Base-by-base conservation (phyloP, 2,329 filamentous ascomycete species). In the Penicillium nordicum region DNA sequence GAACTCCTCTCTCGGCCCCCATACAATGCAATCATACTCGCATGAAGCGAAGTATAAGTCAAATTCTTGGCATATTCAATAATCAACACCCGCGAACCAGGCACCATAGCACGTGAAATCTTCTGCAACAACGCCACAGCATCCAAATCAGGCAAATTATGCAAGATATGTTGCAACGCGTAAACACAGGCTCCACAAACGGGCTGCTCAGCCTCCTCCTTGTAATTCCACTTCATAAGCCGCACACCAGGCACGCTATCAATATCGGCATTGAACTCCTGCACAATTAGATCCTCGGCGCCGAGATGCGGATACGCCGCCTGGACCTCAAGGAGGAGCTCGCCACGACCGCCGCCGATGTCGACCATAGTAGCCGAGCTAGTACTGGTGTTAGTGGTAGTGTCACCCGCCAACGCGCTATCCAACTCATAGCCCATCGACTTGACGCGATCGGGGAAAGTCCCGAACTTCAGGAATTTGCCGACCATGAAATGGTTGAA, bases 401-500 rank as follows among this genome's bases (percentile, higher is more conserved):
- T 16, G 16, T 8, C 29, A 48, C 46, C 16, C 3, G 34, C 57
- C 1, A 73, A 54, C 0, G 65, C 67, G 1, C 57, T 44, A 10
- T 65, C 64, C 2, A 75, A 56, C 42, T 74, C 65, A 55, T 75
- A 75, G 1, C 71, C 72, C 12, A 72, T 57, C 1, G 55, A 42
- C 6, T 64, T 59, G 42, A 69, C 58, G 1, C 70, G 67, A 2
- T 72, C 69, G 5, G 73, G 72, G 47, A 70, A 67, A 1, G 63
- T 73, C 6, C 64, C 63, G n/a, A 67, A 67, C 27, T 70, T 73
- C 29, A 68, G 61, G 34, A 74, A 74, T 49, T 74, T 75, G 48
- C 72, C 72, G 2, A 67, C 66, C 73, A 75, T 75, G 57, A 75
- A 74, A n/a, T 59, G 54, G 32, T 74, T 74, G 47, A 75, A 75